Evolutionary conservation across 495 filamentous ascomycete genomes (phyloP), one percentile per base, ranked within the genome.

Genomic region (Podospora conica): DNA sequence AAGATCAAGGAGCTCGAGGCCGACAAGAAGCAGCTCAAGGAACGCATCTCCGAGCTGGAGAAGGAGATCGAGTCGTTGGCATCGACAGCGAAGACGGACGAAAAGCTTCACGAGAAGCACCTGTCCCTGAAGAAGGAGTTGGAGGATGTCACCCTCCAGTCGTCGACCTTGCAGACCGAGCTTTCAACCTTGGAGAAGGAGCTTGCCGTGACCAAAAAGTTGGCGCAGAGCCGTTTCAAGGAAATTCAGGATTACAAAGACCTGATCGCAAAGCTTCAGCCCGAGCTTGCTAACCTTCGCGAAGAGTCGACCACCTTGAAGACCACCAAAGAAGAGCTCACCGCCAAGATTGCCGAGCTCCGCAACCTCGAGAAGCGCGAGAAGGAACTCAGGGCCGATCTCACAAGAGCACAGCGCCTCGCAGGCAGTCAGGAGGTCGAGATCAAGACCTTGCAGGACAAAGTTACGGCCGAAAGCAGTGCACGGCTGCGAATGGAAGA

Each of bases 221-320:
- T 98, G 21, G 92, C 95, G 1, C 86, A 92, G 57, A 86, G 86
- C 27, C 84, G 96, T 9, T 98, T 92, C 78, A 96, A 93, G 72
- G 93, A 97, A 64, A 77, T 97, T 3, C 90, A 88, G 0, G 91
- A 96, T 48, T 77, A 95, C 55, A 80, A 88, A 29, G 87, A 91
- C 40, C 84, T 91, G 9, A 78, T 97, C 10, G 88, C 94, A 61
- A 96, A 93, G 71, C 80, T 88, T 10, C 92, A 97, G 68, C 91
- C 93, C 1, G 95, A 98, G 75, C 81, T 98, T 21, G 86, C 84
- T 67, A 85, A 81, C 20, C 78, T 97, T 9, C 85, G 91, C 9
- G 84, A 85, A 48, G 95, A 98, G 66, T 88, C 89, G 40, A 82
- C 87, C 0, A 85, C 88, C 12, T 78, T 97, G 53, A 91, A 88